These are phyloP conservation scores for Alternaria burnsii DNA, from an alignment of 2,329 filamentous ascomycete genomes.

Conservation along the genomic window DNA sequence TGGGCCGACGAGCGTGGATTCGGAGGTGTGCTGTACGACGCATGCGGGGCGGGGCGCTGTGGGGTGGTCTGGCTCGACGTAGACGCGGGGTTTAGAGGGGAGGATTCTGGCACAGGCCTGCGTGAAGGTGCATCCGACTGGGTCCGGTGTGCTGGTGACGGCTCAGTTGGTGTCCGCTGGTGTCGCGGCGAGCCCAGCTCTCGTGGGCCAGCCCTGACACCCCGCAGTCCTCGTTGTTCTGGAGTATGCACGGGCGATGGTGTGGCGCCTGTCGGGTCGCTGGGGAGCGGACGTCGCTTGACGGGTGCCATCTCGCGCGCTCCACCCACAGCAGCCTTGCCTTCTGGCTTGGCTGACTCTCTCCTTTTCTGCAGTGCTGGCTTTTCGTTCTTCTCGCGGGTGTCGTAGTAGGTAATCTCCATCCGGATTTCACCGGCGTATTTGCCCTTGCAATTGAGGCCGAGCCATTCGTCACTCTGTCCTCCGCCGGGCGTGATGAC, in stretches of 20 bases:
- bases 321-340: conserved; percentile 52
- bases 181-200: conserved; percentile 48
- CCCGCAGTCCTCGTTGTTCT: conserved; percentile 42
- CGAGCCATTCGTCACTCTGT: conserved; percentile 94
- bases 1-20: conserved; percentile 36
- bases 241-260: conserved; percentile 42
- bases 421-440: conserved; percentile 95
- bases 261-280: conserved; percentile 71
- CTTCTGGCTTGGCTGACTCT: conserved; percentile 47
- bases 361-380: conserved; percentile 64
- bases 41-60: conserved; percentile 35
- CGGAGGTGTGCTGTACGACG: conserved; percentile 31
- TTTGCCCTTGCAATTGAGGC: conserved; percentile 85
- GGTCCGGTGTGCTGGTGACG: conserved; percentile 29
- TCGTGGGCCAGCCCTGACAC: conserved; percentile 44
- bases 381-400: conserved; percentile 81
- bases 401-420: conserved; percentile 96
- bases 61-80: conserved; percentile 35
- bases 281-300: conserved; percentile 84
- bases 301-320: conserved; percentile 69
- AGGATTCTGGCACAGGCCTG: conserved; percentile 40
- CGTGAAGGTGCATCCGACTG: conserved; percentile 39
- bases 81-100: conserved; percentile 30
- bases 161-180: conserved; percentile 30
- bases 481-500: conserved; percentile 87